Conservation (phyloP, 1,284 basidiomycete genomes). For the Boletellus dicymbophilus region DNA sequence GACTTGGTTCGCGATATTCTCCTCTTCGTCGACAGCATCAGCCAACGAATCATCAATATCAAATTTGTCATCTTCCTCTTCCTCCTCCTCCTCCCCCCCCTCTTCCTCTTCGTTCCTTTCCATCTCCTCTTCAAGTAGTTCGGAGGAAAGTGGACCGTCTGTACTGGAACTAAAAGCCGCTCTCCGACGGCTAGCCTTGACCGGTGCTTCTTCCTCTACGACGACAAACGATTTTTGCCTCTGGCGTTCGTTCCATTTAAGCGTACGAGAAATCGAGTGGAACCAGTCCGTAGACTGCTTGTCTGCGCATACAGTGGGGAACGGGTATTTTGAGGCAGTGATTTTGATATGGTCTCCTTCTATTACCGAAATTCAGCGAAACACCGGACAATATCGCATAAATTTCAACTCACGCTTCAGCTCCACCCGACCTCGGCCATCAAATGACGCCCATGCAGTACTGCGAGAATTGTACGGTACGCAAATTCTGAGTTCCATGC, state of each 20-base stretch:
- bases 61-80: constrained; percentile 73
- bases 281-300: constrained; percentile 99
- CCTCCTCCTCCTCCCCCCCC: constrained; percentile 40
- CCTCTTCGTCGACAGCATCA: constrained; percentile 42
- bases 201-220: constrained; percentile 87
- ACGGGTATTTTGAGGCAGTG: constrained; percentile 96
- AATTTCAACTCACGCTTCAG: constrained; percentile 74
- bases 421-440: constrained; percentile 96
- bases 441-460: constrained; percentile 99
- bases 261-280: constrained; percentile 65
- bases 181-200: constrained; percentile 41
- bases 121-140: constrained; percentile 42
- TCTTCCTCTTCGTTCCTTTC: constrained; percentile 42
- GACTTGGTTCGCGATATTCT: constrained; percentile 19
- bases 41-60: constrained; percentile 89
- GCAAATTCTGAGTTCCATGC: constrained; percentile 97
- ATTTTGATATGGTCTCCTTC: constrained; percentile 99
- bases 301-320: constrained; percentile 97
- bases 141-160: constrained; percentile 26
- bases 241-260: constrained; percentile 83
- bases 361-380: constrained; percentile 37
- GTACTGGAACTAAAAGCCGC: constrained; percentile 9
- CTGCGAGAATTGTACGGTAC: constrained; percentile 98
- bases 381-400: background rate
- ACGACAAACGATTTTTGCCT: constrained; percentile 97